Conservation (phyloP, 495 filamentous ascomycete species). For the Aspergillus nanangensis region DNA sequence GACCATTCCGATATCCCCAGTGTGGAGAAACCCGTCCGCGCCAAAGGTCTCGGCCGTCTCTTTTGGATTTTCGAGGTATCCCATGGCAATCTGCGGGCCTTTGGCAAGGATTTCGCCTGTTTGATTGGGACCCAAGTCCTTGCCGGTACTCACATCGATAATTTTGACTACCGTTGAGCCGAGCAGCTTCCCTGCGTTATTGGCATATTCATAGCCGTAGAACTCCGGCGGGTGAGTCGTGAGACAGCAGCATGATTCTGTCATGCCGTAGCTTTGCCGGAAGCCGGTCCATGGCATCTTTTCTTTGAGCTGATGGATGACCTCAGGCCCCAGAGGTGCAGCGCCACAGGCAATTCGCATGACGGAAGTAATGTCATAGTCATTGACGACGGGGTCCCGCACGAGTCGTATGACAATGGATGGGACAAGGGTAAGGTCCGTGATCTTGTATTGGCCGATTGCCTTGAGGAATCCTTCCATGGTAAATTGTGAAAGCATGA, state of each 20-base stretch:
- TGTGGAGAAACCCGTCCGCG: conserved; percentile 56
- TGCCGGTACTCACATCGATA: conserved; percentile 41
- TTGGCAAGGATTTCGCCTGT: conserved; percentile 58
- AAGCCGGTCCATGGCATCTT: conserved; percentile 61
- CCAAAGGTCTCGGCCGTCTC: conserved; percentile 59
- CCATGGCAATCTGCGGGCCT: conserved; percentile 56
- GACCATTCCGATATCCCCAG: conserved; percentile 62
- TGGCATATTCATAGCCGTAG: conserved; percentile 52
- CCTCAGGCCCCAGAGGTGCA: conserved; percentile 60
- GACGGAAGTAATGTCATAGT: conserved; percentile 53
- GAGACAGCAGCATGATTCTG: conserved; percentile 60
- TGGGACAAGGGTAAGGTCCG: conserved; percentile 61
- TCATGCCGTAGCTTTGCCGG: conserved; percentile 68
- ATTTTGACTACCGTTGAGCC: conserved; percentile 60
- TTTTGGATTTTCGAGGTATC: conserved; percentile 50
- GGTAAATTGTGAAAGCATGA: conserved; percentile 56
- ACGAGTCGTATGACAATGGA: conserved; percentile 66
- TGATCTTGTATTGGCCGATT: conserved; percentile 46
- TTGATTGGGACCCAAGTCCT: conserved; percentile 40
- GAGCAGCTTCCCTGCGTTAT: conserved; percentile 54
- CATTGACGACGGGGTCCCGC: conserved; percentile 54
- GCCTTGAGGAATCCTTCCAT: conserved; percentile 53
- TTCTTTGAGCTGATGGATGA: conserved; percentile 51
- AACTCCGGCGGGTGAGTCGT: conserved; percentile 51
- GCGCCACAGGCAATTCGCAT: conserved; percentile 53